Evolutionary conservation across 306 rosid species (phyloP), one percentile per base, ranked within the genome.

Genomic region (Hippophae rhamnoides): DNA sequence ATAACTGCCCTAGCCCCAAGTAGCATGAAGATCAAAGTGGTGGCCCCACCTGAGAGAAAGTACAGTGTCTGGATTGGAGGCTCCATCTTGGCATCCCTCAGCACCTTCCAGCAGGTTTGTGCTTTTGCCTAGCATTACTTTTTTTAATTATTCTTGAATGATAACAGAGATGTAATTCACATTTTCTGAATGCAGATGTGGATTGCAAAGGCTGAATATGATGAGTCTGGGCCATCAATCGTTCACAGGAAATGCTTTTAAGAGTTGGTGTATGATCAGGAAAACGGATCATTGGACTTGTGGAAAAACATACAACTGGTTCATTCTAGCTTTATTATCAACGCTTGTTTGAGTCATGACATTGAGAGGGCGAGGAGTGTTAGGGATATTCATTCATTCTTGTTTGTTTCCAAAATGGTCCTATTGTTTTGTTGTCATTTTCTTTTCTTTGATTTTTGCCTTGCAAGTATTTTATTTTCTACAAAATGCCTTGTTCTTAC

Each of bases 11-110:
- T 92, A 12, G 98, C 98, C 46, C 98, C 98, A 7, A 92, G 98
- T 81, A 87, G 96, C 80, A 92, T 92, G 98, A 92, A 92, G 86
- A 92, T 92, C 71, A 92, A 92, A 87, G 98, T 92, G 44, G 98
- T 92, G 31, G 98, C 98, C 11, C 98, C 98, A 40, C 98, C 98
- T 0, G 98, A 92, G 93, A 81, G 98, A 69, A 92, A 92, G 76
- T 92, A 92, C 75, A 92, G 98, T 87, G 98, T 92, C 77, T 92
- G 98, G 98, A 92, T 92, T 23, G 98, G 98, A 64, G 98, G 98
- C 52, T 92, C 98, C 42, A 92, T 92, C 80, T 85, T 92, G 79
- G 98, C 98, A 72, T 92, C 98, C 13, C 95, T 92, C 9, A 92
- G 98, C 89, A 92, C 98, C 76, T 92, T 92, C 89, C 98, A 92